Percentiles rank a stretch among this genome's conserved stretches.
Evolutionary conservation across 345 rosid species (phyloP).

Genomic region (Eutrema yunnanense): DNA sequence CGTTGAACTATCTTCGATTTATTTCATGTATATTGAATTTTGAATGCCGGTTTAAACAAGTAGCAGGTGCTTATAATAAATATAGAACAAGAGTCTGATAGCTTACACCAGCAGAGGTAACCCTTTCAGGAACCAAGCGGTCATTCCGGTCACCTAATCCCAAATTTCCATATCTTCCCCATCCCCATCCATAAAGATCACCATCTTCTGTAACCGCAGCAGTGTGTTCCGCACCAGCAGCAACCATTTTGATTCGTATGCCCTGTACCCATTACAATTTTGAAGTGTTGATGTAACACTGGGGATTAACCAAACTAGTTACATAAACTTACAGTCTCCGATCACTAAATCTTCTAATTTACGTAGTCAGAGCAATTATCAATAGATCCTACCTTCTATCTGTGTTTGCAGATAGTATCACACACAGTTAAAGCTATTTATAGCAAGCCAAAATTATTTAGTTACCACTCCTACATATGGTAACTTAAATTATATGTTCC

Average conservation of each 20-base stretch:
- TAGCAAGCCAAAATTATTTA: background rate
- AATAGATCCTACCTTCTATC: background rate
- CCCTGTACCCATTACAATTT: constrained; percentile 47
- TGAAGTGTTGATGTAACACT: constrained; percentile 4
- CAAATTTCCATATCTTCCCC: constrained; percentile 97
- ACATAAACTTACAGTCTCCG: constrained; percentile 1
- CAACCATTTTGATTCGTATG: constrained; percentile 72
- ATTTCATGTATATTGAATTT: background rate
- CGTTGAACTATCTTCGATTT: background rate
- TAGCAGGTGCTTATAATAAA: background rate
- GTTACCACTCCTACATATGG: background rate
- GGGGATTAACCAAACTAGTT: constrained; percentile 9
- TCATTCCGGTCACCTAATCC: constrained; percentile 94
- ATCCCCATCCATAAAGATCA: constrained; percentile 97
- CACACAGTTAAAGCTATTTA: background rate
- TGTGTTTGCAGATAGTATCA: constrained; percentile 2
- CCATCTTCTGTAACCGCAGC: constrained; percentile 93
- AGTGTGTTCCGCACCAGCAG: constrained; percentile 97
- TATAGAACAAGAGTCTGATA: constrained; percentile 12
- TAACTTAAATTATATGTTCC: background rate
- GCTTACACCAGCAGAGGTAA: constrained; percentile 57
- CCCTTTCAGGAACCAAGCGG: constrained; percentile 84
- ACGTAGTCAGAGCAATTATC: background rate
- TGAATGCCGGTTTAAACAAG: background rate
- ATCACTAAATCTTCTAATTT: background rate